Percentiles rank a stretch among this genome's conserved stretches.
Conservation (phyloP, 208 protist genomes). For the Wallacemonas sp. region DNA sequence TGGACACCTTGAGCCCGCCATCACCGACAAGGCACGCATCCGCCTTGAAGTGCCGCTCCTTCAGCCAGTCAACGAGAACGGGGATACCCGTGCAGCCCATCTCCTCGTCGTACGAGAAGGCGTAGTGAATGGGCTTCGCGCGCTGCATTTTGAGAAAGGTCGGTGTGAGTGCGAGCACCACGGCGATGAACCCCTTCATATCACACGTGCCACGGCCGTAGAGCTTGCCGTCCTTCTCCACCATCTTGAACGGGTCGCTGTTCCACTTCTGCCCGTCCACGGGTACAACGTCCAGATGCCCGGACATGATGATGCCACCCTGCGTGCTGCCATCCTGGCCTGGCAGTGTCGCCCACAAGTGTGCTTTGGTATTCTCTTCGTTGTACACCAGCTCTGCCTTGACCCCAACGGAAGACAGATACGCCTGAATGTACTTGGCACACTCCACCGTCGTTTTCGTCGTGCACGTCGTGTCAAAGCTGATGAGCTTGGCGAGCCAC, state of each 20-base stretch:
- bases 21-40: slow-evolving; percentile 51
- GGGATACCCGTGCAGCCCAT: slow-evolving; percentile 34
- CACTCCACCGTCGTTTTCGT: slow-evolving; percentile 44
- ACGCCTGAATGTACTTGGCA: slow-evolving; percentile 31
- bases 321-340: slow-evolving; percentile 30
- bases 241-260: slow-evolving; percentile 52
- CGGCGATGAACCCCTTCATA: slow-evolving; percentile 66
- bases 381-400: slow-evolving; percentile 37
- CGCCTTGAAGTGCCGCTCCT: slow-evolving; percentile 22
- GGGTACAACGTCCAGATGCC: slow-evolving; percentile 69
- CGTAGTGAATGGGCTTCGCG: slow-evolving; percentile 47
- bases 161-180: slow-evolving; percentile 38
- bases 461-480: slow-evolving; percentile 59
- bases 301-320: slow-evolving; percentile 51
- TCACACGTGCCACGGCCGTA: slow-evolving; percentile 61
- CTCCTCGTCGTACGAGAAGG: slow-evolving; percentile 54
- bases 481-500: slow-evolving; percentile 53
- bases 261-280: slow-evolving; percentile 71
- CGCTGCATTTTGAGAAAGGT: slow-evolving; percentile 39
- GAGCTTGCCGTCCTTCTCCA: slow-evolving; percentile 50
- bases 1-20: slow-evolving; percentile 40
- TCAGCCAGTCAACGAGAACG: slow-evolving; percentile 29
- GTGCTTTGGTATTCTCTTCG: slow-evolving; percentile 37
- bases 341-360: slow-evolving; percentile 59
- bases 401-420: slow-evolving; percentile 26